Evolutionary conservation across 1,139 yeast species (phyloP), one percentile per base, ranked within the genome.

Genomic region (Hanseniaspora uvarum): DNA sequence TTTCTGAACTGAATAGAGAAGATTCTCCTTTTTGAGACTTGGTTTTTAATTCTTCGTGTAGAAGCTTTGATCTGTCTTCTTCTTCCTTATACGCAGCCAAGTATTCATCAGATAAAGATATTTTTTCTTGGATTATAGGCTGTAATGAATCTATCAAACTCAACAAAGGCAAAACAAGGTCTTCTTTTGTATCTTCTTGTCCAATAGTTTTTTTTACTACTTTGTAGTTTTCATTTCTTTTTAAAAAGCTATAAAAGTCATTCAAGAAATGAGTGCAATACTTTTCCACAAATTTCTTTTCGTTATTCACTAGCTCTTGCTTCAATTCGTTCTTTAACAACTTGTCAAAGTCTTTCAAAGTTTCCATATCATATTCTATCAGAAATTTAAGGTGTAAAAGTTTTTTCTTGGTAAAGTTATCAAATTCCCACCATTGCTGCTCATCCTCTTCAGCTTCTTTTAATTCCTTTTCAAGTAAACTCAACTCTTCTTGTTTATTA

Each of bases 401-500:
- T n/a, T 38, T 51, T 31, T 43, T 21, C 38, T 55, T 50, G 36
- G 54, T 36, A 6, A 31, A 24, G 10, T 39, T 46, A 23, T 36
- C 30, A 8, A 24, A 46, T 44, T 41, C 39, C 31, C 51, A 16
- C 31, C 43, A 38, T 34, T 39, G 30, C 26, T 46, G 52, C 11
- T 47, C 52, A 14, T 36, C 18, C 11, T 41, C 46, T 45, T 44
- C 46, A 26, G 46, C 18, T 24, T 21, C 34, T 12, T 31, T 44
- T 8, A 52, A 18, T 34, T 36, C 38, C 6, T 40, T 40, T 57
- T 33, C 55, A 50, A 31, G 56, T 52, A 44, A 58, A 59, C 45
- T 63, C 62, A 31, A 61, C 63, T 28, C 62, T 61, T 18, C 62
- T 65, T 33, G 69, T 67, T 43, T 70, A 70, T 30, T 68, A 70